phyloP scores from a whole-genome alignment of 441 rosid genomes.

The Omphalea diandra region DNA sequence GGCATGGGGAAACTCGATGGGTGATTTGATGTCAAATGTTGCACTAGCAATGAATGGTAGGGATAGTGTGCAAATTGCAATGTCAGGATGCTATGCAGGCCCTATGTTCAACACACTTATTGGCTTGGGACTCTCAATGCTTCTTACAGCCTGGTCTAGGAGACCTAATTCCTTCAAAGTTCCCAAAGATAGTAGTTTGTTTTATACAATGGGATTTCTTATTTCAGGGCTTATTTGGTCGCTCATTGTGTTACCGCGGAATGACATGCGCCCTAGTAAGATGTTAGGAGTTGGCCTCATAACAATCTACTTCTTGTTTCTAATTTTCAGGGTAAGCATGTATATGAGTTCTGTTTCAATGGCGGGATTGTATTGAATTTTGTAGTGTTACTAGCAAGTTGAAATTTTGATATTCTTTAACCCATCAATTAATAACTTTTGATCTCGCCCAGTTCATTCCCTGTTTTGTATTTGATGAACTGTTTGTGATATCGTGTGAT shows the following conservation, averaged over 20 bases:
- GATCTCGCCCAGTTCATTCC: background rate
- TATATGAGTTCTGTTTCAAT: background rate
- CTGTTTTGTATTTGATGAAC: background rate
- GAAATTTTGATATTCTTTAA: background rate
- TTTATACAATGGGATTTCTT: constrained; percentile 79
- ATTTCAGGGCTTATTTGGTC: constrained; percentile 71
- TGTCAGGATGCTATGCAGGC: constrained; percentile 92
- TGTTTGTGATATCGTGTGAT: constrained; percentile 5
- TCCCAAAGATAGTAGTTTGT: constrained; percentile 67
- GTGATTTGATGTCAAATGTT: constrained; percentile 78
- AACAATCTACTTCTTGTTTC: constrained; percentile 59
- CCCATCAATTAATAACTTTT: background rate
- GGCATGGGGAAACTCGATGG: constrained; percentile 99
- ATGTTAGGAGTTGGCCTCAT: constrained; percentile 73
- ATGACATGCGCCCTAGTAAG: constrained; percentile 79
- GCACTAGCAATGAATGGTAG: constrained; percentile 75
- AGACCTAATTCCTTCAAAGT: constrained; percentile 48
- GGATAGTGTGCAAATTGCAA: constrained; percentile 75
- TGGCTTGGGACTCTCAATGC: constrained; percentile 73
- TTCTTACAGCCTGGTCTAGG: constrained; percentile 76
- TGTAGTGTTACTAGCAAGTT: background rate
- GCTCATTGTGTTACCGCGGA: constrained; percentile 59
- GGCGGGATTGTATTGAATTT: background rate
- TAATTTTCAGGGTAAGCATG: constrained; percentile 17
- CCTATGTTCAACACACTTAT: constrained; percentile 91